phyloP scores from a whole-genome alignment of 495 filamentous ascomycete species.

The Penicillium atrosanguineum region DNA sequence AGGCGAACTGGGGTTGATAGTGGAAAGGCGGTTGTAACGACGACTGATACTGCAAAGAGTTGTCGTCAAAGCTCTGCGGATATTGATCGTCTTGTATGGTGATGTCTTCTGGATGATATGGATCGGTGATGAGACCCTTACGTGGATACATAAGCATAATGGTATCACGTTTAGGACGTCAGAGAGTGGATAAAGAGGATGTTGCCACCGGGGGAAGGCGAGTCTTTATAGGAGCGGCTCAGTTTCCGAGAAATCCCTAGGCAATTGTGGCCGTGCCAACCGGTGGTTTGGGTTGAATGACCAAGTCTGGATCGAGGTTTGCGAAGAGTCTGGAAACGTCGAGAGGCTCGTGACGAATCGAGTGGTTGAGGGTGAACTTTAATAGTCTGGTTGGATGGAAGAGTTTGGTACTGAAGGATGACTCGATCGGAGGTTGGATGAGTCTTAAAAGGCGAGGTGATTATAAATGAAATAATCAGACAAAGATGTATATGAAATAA shows the following conservation, averaged over 20 bases:
- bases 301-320: conserved; percentile 4
- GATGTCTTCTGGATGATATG: conserved; percentile 37
- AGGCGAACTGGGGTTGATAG: conserved; percentile 36
- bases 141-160: conserved; percentile 51
- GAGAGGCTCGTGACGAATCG: conserved; percentile 23
- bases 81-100: conserved; percentile 49
- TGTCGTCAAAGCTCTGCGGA: conserved; percentile 35
- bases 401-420: conserved; percentile 21
- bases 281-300: background rate
- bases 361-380: conserved; percentile 20
- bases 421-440: conserved; percentile 16
- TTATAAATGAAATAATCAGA: background rate
- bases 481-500: background rate
- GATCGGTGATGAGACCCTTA: conserved; percentile 49
- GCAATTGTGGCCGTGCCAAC: conserved; percentile 16
- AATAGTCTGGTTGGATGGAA: conserved; percentile 5
- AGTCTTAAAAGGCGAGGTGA: background rate
- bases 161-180: conserved; percentile 35
- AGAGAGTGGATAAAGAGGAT: conserved; percentile 19
- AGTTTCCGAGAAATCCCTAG: conserved; percentile 30
- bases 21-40: conserved; percentile 40
- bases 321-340: conserved; percentile 40
- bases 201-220: conserved; percentile 37
- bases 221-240: conserved; percentile 31
- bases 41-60: conserved; percentile 20